Conservation (phyloP, 2,329 filamentous ascomycete species). For the Pestalotiopsis sp. region DNA sequence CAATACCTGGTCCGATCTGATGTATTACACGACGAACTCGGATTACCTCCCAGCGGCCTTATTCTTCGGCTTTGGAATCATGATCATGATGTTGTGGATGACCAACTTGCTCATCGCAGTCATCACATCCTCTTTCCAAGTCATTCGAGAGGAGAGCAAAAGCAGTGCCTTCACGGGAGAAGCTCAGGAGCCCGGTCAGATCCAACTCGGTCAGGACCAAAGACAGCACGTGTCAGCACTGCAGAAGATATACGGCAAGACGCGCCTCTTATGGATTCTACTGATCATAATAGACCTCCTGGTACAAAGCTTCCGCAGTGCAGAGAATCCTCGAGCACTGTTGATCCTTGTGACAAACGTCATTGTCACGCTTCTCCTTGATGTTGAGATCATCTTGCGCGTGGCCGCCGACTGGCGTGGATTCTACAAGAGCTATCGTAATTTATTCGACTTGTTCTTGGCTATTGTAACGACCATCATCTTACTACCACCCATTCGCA, state of each 20-base stretch:
- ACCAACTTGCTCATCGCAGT: constrained; percentile 94
- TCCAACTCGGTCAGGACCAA: constrained; percentile 46
- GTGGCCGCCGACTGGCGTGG: constrained; percentile 78
- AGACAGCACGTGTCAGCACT: constrained; percentile 50
- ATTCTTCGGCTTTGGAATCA: constrained; percentile 74
- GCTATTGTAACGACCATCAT: constrained; percentile 84
- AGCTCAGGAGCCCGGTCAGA: constrained; percentile 56
- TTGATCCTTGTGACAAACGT: constrained; percentile 77
- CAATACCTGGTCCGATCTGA: constrained; percentile 93
- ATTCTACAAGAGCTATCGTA: constrained; percentile 75
- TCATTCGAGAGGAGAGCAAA: constrained; percentile 95
- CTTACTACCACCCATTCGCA: constrained; percentile 77
- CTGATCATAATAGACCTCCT: constrained; percentile 82
- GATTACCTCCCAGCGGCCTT: constrained; percentile 87
- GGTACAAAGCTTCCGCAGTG: constrained; percentile 76
- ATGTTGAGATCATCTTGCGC: constrained; percentile 81
- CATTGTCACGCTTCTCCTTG: constrained; percentile 75
- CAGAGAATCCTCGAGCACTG: constrained; percentile 68
- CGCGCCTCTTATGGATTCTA: constrained; percentile 75
- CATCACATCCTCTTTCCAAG: constrained; percentile 97
- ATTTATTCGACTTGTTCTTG: constrained; percentile 79
- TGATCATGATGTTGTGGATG: constrained; percentile 95
- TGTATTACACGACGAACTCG: constrained; percentile 91
- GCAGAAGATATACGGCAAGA: constrained; percentile 76
- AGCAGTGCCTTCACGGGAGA: constrained; percentile 84